Base-by-base conservation (phyloP, 495 filamentous ascomycete genomes). In the Annulohypoxylon maeteangense region DNA sequence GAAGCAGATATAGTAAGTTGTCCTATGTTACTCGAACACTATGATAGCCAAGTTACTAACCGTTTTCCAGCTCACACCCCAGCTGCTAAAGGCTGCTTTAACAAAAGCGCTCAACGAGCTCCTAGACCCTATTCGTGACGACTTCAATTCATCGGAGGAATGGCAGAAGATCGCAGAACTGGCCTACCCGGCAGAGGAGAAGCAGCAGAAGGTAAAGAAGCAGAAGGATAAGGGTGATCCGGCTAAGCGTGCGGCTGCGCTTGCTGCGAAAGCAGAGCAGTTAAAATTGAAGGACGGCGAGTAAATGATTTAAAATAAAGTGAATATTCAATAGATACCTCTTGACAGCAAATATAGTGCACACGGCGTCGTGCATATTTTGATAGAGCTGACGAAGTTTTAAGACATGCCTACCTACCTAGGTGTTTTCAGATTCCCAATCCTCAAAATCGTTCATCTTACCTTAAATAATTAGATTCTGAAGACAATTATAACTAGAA, bases 111-210 rank as follows among this genome's bases (percentile, higher is more conserved):
- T 98, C n/a, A 87, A 87, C 64, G 78, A 84, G 11, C 83, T 98
- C 16, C 83, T 97, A 59, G 87, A 83, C 4, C 92, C 95, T 1
- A 94, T 98, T 58, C 88, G 90, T 62, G 85, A 76, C 4, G 90
- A 87, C 16, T 98, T 86, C 81, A 81, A 91, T 63, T 86, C 84
- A 2, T 90, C 87, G 0, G 72, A 82, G 14, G 93, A 94, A 74
- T 97, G 92, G 93, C 90, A 95, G 80, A 90, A 90, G 57, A 89
- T 93, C 34, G 87, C 88, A n/a, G 68, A 82, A 16, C 89, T 92
- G 78, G 95, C 95, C 25, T 97, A 97, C 85, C 94, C 94, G 29
- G 85, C 89, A 1, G 86, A 87, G 3, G 84, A 84, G 34, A 80
- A 83, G 20, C 80, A 85, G 65, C 81, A 87, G 60, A 93, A 93